Base-by-base conservation (phyloP, 1,284 basidiomycete species). In the Ustilago curta region DNA sequence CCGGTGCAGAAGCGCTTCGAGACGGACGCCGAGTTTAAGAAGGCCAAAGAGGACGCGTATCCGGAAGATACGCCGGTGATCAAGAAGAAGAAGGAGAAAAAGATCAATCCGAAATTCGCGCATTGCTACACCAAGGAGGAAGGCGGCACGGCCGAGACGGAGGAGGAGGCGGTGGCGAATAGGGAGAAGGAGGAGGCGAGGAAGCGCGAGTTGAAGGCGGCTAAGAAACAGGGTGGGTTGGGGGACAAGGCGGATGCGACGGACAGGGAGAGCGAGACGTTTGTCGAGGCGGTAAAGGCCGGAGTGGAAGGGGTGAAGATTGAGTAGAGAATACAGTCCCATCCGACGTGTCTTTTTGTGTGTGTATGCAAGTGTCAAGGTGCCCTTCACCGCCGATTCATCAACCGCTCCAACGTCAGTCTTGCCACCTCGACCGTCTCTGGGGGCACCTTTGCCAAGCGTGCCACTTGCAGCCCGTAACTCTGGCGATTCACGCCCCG, bases 381-480 rank as follows among this genome's bases (percentile, higher is more conserved):
- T 6, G 39, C 16, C 14, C 18, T 40, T 37, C 35, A 37, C 12
- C 8, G 3, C 12, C 8, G 3, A 11, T 16, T 16, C 52, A 49
- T 37, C 31, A 61, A 43, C 45, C 27, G 14, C 1, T 43, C 59
- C 32, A 69, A 29, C 11, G 59, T 62, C 18, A 6, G 4, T 16
- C 19, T 35, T 0, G 66, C 66, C 23, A 59, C 32, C 18, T 40
- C 18, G 14, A 69, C 6, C 31, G 66, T 69, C 6, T 59, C 45
- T 12, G 50, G 18, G 2, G 95, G 96, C 87, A 98, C 90, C 4
- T 93, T 93, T 8, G 94, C 94, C 16, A 97, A 85, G 58, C 91
- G 89, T 6, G 95, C 95, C 18, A 97, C 93, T 84, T 94, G 93
- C 42, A 99, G 87, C 0, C 95, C 96, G 80, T 97, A 95, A 59